Conservation (phyloP, 805 yeast species). For the Yamadazyma nakazawae region DNA sequence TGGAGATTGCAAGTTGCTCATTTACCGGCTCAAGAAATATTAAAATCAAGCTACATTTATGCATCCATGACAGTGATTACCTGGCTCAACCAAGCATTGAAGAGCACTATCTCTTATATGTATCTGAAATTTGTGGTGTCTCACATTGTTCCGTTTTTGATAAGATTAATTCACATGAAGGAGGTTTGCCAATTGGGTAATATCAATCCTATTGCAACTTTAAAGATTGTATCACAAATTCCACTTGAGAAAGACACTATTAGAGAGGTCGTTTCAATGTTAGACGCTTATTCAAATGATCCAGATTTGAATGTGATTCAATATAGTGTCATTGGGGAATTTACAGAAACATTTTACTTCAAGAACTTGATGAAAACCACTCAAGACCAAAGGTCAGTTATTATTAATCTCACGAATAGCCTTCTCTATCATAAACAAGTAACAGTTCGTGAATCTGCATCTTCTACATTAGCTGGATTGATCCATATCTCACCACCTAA, state of each 20-base stretch:
- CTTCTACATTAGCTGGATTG: slow-evolving; percentile 73
- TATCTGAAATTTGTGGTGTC: slow-evolving; percentile 48
- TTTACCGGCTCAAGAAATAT: slow-evolving; percentile 51
- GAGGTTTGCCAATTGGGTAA: slow-evolving; percentile 77
- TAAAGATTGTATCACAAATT: slow-evolving; percentile 42
- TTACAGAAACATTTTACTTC: slow-evolving; percentile 68
- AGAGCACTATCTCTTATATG: slow-evolving; percentile 51
- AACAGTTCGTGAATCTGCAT: slow-evolving; percentile 73
- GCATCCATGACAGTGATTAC: slow-evolving; percentile 61
- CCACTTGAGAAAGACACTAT: slow-evolving; percentile 23
- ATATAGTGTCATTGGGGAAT: slow-evolving; percentile 59
- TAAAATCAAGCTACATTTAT: slow-evolving; percentile 59
- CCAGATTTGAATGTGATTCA: slow-evolving; percentile 44
- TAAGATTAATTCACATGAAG: slow-evolving; percentile 60
- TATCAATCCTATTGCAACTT: slow-evolving; percentile 50
- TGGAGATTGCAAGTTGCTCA: slow-evolving; percentile 37
- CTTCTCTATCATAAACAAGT: slow-evolving; percentile 61
- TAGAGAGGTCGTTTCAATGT: slow-evolving; percentile 31
- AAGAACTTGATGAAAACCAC: slow-evolving; percentile 59
- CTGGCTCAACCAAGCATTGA: slow-evolving; percentile 54
- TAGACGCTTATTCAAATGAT: slow-evolving; percentile 33
- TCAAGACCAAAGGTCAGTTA: slow-evolving; percentile 40
- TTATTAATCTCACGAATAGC: slow-evolving; percentile 51
- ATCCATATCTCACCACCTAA: slow-evolving; percentile 60
- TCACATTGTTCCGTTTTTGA: slow-evolving; percentile 65